Evolutionary conservation across 495 filamentous ascomycete species (phyloP).

Genomic region (Aspergillus conjunctus): DNA sequence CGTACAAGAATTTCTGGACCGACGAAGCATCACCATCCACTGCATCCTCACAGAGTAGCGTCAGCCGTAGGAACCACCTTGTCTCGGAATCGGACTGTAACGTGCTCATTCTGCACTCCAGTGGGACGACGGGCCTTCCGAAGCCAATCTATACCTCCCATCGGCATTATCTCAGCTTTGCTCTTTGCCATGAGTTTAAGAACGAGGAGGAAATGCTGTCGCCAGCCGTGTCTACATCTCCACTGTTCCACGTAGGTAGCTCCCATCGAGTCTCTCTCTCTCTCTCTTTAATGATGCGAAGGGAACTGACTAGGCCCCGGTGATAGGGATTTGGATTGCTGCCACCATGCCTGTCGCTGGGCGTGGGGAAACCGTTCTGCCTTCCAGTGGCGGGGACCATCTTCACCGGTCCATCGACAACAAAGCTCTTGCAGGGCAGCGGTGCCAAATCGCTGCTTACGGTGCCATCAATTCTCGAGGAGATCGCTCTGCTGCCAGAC

Average conservation of each 20-base stretch:
- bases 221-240: slow-evolving; percentile 43
- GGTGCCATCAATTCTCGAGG: slow-evolving; percentile 49
- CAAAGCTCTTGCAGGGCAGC: slow-evolving; percentile 30
- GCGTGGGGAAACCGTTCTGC: slow-evolving; percentile 42
- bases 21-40: slow-evolving; percentile 1
- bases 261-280: too few species aligned
- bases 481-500: slow-evolving; percentile 36
- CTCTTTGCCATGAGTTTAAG: slow-evolving; percentile 40
- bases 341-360: slow-evolving; percentile 43
- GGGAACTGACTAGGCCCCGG: not conserved
- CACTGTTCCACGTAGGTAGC: slow-evolving; percentile 36
- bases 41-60: not conserved
- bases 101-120: slow-evolving; percentile 50
- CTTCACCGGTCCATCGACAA: slow-evolving; percentile 32
- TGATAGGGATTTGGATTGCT: slow-evolving; percentile 43
- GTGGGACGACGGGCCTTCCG: slow-evolving; percentile 50
- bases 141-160: slow-evolving; percentile 49
- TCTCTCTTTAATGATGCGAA: too few species aligned
- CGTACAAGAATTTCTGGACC: too few species aligned
- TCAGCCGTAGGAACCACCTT: slow-evolving; percentile 7
- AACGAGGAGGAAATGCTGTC: slow-evolving; percentile 23
- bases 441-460: slow-evolving; percentile 43
- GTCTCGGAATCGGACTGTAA: slow-evolving; percentile 33
- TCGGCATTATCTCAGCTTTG: slow-evolving; percentile 42
- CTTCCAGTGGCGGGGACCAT: slow-evolving; percentile 35